Percentiles rank a stretch among this genome's conserved stretches.
These are phyloP conservation scores for Gomphus sp. DNA, from an alignment of 1,284 basidiomycete genomes.

Conservation along the genomic window DNA sequence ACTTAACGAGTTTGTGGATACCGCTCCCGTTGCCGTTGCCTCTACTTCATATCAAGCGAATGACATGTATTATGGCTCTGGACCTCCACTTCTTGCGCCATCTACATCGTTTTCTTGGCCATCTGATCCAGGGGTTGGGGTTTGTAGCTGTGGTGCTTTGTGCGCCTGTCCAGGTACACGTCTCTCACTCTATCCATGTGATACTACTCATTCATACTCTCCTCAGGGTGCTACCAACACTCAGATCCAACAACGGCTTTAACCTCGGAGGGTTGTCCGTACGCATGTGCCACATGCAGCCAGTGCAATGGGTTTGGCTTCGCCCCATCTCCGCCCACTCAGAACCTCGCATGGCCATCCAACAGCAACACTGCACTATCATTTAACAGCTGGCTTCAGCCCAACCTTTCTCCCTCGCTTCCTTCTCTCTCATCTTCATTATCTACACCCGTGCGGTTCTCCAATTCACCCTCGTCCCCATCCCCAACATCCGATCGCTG, in stretches of 20 bases:
- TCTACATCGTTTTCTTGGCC: constrained; percentile 2
- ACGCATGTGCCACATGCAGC: constrained; percentile 4
- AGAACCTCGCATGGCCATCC: background rate
- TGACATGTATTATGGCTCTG: background rate
- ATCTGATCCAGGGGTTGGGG: background rate
- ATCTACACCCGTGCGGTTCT: background rate
- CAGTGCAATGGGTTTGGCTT: constrained; percentile 8
- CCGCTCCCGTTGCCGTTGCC: background rate
- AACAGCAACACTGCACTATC: background rate
- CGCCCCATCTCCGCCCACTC: background rate
- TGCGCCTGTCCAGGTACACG: constrained; percentile 7
- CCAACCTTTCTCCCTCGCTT: background rate
- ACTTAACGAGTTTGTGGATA: background rate
- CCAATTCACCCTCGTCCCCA: background rate
- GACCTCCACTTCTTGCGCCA: background rate
- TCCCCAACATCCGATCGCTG: background rate
- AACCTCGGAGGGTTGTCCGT: constrained; percentile 3
- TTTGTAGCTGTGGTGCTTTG: constrained; percentile 5
- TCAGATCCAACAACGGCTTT: background rate
- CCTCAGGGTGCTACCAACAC: constrained; percentile 6
- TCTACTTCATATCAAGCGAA: background rate
- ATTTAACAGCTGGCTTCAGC: background rate
- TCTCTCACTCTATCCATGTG: background rate
- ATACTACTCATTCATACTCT: background rate
- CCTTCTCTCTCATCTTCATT: background rate